Base-by-base conservation (phyloP, 768 basidiomycete genomes). In the Podaxis sp. region DNA sequence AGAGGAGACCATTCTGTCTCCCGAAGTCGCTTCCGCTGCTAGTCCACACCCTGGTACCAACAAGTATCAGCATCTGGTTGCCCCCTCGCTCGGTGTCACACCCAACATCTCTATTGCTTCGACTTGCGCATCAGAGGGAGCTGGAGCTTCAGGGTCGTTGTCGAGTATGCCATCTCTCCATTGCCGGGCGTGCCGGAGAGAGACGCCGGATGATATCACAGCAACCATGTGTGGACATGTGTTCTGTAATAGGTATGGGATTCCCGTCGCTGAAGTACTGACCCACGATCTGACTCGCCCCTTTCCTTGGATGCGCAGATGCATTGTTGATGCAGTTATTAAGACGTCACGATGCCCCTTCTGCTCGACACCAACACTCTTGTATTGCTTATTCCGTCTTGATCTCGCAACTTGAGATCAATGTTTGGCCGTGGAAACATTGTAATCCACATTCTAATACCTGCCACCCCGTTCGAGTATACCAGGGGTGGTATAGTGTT, bases 191-290 rank as follows among this genome's bases (percentile, higher is more conserved):
- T 87, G 85, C 65, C 72, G 75, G 4, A 68, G 73, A 25, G 79
- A 85, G 57, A 77, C 79, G 1, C 84, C 82, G 57, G 76, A 79
- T 38, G 79, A 85, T 62, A 77, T 80, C 50, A 86, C 83, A 2
- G 85, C 80, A 22, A 86, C 83, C 3, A 81, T 84, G 71, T 88
- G 86, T 66, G 86, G 86, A 2, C 86, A 88, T 64, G 66, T 88
- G 17, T 88, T 88, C 65, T 88, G 86, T 66, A 77, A 83, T 59
- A 62, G 76, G 86, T 85, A 61, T 24, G 81, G 22, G 19, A 4
- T 13, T 46, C 37, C 6, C 24, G 46, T n/a, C 41, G 17, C 22
- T 17, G 40, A 24, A 40, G 6, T 33, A 0, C 33, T 8, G 33
- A 33, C 33, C 9, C 53, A 5, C 6, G 61, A 47, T 19, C 47